Evolutionary conservation across 2,329 filamentous ascomycete genomes (phyloP).

Genomic region (Ophiocordyceps camponoti-floridani): DNA sequence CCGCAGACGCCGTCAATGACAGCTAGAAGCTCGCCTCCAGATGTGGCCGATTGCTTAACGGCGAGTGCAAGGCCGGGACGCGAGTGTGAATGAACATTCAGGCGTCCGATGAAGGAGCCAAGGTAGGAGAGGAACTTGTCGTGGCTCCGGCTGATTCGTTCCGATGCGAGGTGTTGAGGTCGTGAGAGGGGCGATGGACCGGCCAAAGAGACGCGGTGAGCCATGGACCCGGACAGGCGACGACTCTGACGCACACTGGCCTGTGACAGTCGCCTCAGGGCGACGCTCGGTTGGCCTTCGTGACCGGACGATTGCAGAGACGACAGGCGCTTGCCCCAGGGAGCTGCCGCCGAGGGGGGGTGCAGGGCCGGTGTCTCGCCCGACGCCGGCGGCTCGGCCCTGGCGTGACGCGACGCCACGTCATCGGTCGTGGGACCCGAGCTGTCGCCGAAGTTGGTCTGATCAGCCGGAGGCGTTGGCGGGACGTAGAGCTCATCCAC

Average conservation of each 20-base stretch:
- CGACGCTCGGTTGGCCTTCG: constrained; percentile 9
- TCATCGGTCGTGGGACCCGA: background rate
- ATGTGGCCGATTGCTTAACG: constrained; percentile 67
- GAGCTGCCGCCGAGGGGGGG: constrained; percentile 3
- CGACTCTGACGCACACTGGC: constrained; percentile 18
- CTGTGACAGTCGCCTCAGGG: constrained; percentile 18
- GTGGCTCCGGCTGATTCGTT: constrained; percentile 62
- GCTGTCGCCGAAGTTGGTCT: background rate
- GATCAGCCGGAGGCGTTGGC: constrained; percentile 40
- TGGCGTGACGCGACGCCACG: background rate
- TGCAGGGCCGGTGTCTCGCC: background rate
- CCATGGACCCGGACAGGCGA: constrained; percentile 34
- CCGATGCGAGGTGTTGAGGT: constrained; percentile 63
- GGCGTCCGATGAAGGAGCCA: constrained; percentile 75
- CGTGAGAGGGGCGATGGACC: constrained; percentile 43
- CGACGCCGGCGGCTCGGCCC: background rate
- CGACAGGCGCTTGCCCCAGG: constrained; percentile 28
- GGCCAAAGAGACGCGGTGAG: constrained; percentile 65
- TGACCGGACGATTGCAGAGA: constrained; percentile 18
- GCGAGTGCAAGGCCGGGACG: constrained; percentile 66
- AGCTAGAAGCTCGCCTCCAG: constrained; percentile 60
- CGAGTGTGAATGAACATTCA: constrained; percentile 85
- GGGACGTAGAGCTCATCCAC: constrained; percentile 39
- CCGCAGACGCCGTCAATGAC: constrained; percentile 71
- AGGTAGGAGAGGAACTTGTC: constrained; percentile 82